Evolutionary conservation across 2,329 filamentous ascomycete species (phyloP).

Genomic region (Aureobasidium sp.): DNA sequence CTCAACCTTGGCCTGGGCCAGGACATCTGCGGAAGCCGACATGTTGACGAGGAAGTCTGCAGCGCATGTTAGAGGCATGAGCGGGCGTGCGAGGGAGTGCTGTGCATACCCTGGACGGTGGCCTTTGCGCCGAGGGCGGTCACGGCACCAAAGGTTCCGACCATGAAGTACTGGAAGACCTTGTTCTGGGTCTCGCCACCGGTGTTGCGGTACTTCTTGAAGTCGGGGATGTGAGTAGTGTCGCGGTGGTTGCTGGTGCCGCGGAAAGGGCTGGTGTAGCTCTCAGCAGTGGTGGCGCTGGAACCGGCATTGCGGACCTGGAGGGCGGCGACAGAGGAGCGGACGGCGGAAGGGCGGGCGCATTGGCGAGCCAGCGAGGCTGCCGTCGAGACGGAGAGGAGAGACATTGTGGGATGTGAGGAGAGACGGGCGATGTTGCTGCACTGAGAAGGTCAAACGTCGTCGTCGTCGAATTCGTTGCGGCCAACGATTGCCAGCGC

Average conservation of each 20-base stretch:
- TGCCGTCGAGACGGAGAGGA: slow-evolving; percentile 39
- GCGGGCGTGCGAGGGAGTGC: background rate
- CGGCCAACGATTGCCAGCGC: background rate
- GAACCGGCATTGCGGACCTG: slow-evolving; percentile 33
- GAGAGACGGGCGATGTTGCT: slow-evolving; percentile 14
- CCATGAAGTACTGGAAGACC: slow-evolving; percentile 97
- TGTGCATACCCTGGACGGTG: slow-evolving; percentile 82
- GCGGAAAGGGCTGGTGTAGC: slow-evolving; percentile 51
- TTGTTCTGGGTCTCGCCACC: slow-evolving; percentile 65
- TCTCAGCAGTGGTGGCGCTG: slow-evolving; percentile 34
- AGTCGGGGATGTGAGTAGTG: slow-evolving; percentile 75
- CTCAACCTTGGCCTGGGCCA: slow-evolving; percentile 99
- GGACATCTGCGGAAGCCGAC: slow-evolving; percentile 95
- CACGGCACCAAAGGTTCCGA: slow-evolving; percentile 87
- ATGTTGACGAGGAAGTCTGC: slow-evolving; percentile 99
- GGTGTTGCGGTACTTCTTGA: slow-evolving; percentile 77
- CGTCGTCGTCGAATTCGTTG: slow-evolving; percentile 8
- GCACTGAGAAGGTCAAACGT: slow-evolving; percentile 9
- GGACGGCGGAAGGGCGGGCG: slow-evolving; percentile 40
- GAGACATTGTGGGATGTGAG: slow-evolving; percentile 36
- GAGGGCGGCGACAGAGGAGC: slow-evolving; percentile 37
- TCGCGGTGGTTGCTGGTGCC: slow-evolving; percentile 32
- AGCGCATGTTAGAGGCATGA: slow-evolving; percentile 10
- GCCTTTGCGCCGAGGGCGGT: slow-evolving; percentile 92
- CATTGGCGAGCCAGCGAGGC: slow-evolving; percentile 42